Evolutionary conservation across 202 grass and related monocot genomes (phyloP), one percentile per base, ranked within the genome.

Genomic region (Setaria italica): DNA sequence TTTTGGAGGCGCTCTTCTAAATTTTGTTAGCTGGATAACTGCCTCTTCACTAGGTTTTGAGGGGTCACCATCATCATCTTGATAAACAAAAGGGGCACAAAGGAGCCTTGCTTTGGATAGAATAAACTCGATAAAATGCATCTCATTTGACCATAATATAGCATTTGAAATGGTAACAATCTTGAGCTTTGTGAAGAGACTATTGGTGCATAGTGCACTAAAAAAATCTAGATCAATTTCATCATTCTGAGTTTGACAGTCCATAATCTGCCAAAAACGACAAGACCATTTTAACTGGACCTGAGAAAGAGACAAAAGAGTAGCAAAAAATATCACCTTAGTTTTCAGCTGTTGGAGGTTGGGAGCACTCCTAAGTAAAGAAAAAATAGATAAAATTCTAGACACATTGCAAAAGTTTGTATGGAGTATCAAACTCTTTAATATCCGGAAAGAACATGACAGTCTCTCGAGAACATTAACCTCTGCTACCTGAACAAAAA

Each of bases 21-120:
- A 76, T 58, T 76, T 76, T 58, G 73, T 20, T 21, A 76, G 6
- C 73, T 76, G 9, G 20, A 58, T 58, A 41, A 57, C 33, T 25
- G 73, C 34, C 33, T 57, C 19, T 76, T 76, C 34, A 21, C 16
- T 41, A 13, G 53, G 73, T 11, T 76, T 58, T 8, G 73, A 41
- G 73, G 42, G 7, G 37, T 51, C 8, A 58, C 10, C 6, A 41
- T 12, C 19, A 76, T 76, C 73, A 76, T 76, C 73, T 14, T 12
- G 33, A 39, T 76, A 76, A 39, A 76, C 33, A 59, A 21, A 76
- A 58, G 58, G 12, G n/a, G 17, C 73, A 58, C 19, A 1, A 57
- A 76, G 73, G n/a, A 57, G 8, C 35, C 51, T 76, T 76, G 73
- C 73, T 76, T 76, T 58, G 17, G 73, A 76, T 2, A 76, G 33